Conservation (phyloP, 1,139 yeast genomes). For the Debaryomycetaceae sp. region DNA sequence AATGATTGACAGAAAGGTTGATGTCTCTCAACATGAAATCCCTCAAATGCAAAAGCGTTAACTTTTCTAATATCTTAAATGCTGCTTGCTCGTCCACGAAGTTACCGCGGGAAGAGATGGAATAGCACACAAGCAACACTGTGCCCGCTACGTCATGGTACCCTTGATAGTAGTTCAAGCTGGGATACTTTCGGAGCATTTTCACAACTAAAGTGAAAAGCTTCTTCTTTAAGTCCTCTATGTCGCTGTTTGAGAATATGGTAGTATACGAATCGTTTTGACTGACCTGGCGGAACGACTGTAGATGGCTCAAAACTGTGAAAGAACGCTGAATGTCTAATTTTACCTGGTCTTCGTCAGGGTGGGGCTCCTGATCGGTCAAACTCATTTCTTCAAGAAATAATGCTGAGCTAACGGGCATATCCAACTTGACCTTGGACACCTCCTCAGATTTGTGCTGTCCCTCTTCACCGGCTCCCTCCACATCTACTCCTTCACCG, state of each 20-base stretch:
- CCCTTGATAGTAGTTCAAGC: slow-evolving; percentile 82
- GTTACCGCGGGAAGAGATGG: slow-evolving; percentile 13
- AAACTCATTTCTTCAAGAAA: slow-evolving; percentile 20
- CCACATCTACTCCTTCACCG: background rate
- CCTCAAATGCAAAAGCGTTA: slow-evolving; percentile 64
- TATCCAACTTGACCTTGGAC: slow-evolving; percentile 5
- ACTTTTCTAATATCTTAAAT: slow-evolving; percentile 48
- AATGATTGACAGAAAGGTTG: slow-evolving; percentile 61
- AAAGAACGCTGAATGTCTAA: slow-evolving; percentile 78
- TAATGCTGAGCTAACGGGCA: slow-evolving; percentile 5
- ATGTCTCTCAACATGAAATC: slow-evolving; percentile 82
- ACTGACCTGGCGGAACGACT: slow-evolving; percentile 15
- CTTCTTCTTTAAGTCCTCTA: slow-evolving; percentile 33
- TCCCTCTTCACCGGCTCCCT: background rate
- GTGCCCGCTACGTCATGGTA: slow-evolving; percentile 83
- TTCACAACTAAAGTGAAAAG: slow-evolving; percentile 49
- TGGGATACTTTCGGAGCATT: slow-evolving; percentile 59
- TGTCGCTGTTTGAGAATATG: slow-evolving; percentile 31
- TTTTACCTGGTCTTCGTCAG: slow-evolving; percentile 74
- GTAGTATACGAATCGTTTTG: slow-evolving; percentile 30
- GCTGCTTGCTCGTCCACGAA: slow-evolving; percentile 35
- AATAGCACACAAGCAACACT: slow-evolving; percentile 52
- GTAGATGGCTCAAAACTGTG: slow-evolving; percentile 35
- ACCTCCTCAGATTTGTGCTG: slow-evolving; percentile 2
- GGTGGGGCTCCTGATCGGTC: slow-evolving; percentile 45